Evolutionary conservation across 805 yeast species (phyloP), one percentile per base, ranked within the genome.

Genomic region (Cyberlindnera euphorbiiphila): DNA sequence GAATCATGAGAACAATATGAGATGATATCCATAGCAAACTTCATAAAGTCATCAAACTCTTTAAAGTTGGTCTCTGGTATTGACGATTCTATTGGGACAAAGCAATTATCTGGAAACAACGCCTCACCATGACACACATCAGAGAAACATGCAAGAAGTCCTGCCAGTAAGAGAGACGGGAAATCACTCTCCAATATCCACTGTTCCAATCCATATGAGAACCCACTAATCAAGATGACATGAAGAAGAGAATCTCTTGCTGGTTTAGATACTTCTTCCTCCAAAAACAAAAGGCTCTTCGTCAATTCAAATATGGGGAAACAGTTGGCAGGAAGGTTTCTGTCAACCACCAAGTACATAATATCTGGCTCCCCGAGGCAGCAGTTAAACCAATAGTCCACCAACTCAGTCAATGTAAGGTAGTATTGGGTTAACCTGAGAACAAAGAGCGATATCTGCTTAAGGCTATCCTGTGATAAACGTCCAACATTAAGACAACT

Each of bases 271-370:
- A 44, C 21, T 3, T 17, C 18, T 12, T 43, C 50, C 6, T 37
- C 49, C 50, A 51, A 35, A 24, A 49, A 46, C 11, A 58, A 31
- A 26, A 55, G 48, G 15, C 45, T 49, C 27, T 41, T 46, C 1
- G 51, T 24, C 12, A 57, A 26, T 15, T 56, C 60, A 38, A 39
- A 57, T 0, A 54, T 34, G 1, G 61, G 61, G 22, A 56, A 53
- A 6, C 45, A 38, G 14, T 19, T 25, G 1, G 18, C 12, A 6
- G 23, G 16, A 4, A 47, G 37, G 3, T 25, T 28, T 14, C 34
- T 47, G 15, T 25, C 19, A 10, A 34, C 11, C 2, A 54, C 15
- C 23, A 39, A 14, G 5, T 18, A 41, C 32, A 33, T 23, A 6
- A 41, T 31, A 18, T 51, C 57, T 8, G 55, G 50, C 3, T 49